Evolutionary conservation across 176 grass and related monocot species (phyloP), one percentile per base, ranked within the genome.

Genomic region (Phyllostachys edulis): DNA sequence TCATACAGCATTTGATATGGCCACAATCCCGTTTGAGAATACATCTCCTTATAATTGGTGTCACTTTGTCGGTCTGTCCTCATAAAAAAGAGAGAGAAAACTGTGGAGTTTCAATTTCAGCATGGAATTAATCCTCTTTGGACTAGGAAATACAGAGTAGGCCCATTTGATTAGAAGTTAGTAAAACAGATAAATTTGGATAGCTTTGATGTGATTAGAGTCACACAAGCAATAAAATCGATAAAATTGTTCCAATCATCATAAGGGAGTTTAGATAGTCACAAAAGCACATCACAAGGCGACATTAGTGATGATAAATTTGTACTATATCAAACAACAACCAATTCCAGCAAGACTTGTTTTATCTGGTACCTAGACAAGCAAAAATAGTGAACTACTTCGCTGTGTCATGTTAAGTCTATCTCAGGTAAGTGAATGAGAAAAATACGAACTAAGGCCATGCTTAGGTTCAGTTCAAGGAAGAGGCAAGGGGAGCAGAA

Each of bases 401-500:
- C 40, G 2, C 16, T 46, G 6, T 57, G 52, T 45, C 17, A 80
- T 5, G 39, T 37, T 68, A 74, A 3, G 55, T 49, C 13, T 47
- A 38, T 73, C 63, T 57, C 39, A 66, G 60, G 39, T 14, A 32
- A 50, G 47, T 10, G 5, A 32, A 42, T 50, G 34, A 71, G 17
- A 9, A 87, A 87, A 65, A 75, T 3, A 44, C 20, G 60, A 74
- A n/a, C 7, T 54, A 77, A 8, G 61, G 21, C 6, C 70, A 57
- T 2, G 6, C 11, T n/a, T 63, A 76, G 12, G 61, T 24, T 9
- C 9, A 38, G 34, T 44, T 32, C 3, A 34, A 2, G 42, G 51
- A 69, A 62, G 38, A 80, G 10, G 5, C 37, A 6, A 26, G 18
- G 29, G 21, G 17, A 5, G 14, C 50, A 83, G 15, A 81, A 81